Percentiles rank a stretch among this genome's conserved stretches.
These are phyloP conservation scores for Phanerochaete sordida DNA, from an alignment of 768 basidiomycete genomes.

Conservation along the genomic window DNA sequence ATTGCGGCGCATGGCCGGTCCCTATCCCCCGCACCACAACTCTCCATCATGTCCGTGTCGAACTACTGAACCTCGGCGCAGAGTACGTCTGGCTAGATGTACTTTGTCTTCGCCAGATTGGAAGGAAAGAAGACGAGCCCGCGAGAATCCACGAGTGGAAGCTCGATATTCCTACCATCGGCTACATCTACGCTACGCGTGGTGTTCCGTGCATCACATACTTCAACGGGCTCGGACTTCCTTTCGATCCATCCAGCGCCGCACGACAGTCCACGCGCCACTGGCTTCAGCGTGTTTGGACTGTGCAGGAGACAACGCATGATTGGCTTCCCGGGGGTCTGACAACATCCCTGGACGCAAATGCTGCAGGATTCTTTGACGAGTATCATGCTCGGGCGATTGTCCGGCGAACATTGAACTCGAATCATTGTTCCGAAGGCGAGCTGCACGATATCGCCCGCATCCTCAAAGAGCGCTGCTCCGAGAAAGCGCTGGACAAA, in stretches of 20 bases:
- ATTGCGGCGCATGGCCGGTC: neutral
- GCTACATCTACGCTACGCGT: neutral
- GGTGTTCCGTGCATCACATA: neutral
- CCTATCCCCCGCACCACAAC: neutral
- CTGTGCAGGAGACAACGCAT: neutral
- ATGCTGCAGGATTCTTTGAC: neutral
- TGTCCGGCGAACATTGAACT: neutral
- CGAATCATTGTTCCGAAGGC: too few relatives aligned
- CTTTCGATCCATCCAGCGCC: neutral
- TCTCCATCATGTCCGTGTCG: neutral
- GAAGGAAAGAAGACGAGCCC: neutral
- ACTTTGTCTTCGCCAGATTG: neutral
- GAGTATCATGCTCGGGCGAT: neutral
- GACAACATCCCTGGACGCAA: neutral
- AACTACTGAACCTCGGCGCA: neutral
- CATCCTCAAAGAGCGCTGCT: neutral
- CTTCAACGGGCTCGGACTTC: neutral
- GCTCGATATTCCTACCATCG: neutral
- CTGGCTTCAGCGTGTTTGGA: neutral
- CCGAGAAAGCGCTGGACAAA: neutral
- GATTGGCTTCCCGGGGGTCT: neutral
- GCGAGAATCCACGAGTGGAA: neutral
- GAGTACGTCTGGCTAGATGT: neutral
- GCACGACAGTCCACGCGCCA: neutral
- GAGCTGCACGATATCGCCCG: neutral